phyloP scores from a whole-genome alignment of 1,139 yeast genomes.

The Suhomyces wounanorum region DNA sequence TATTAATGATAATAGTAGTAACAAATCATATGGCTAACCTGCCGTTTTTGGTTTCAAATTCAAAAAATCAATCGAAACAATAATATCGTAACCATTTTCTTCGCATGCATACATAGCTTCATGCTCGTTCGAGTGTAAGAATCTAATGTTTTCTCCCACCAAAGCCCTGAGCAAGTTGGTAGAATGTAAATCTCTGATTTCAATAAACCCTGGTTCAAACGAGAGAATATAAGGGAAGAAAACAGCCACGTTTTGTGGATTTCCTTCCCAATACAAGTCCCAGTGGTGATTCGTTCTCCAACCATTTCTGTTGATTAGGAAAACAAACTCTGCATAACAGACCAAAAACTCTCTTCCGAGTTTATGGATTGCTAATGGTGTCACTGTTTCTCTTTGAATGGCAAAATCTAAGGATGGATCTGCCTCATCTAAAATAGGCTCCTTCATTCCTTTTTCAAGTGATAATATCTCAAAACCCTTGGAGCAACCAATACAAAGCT shows the following conservation, averaged over 20 bases:
- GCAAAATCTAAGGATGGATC: constrained; percentile 96
- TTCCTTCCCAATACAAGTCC: constrained; percentile 96
- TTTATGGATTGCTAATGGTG: constrained; percentile 89
- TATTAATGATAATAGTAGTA: not conserved
- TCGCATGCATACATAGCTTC: constrained; percentile 94
- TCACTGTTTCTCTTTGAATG: constrained; percentile 74
- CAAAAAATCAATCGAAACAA: constrained; percentile 85
- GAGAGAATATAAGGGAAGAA: constrained; percentile 93
- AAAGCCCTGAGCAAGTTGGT: constrained; percentile 86
- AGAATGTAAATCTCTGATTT: constrained; percentile 86
- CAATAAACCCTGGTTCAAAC: constrained; percentile 87
- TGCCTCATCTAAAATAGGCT: constrained; percentile 86
- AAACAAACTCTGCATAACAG: constrained; percentile 89
- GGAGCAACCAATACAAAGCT: constrained; percentile 91
- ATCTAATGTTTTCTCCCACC: constrained; percentile 89
- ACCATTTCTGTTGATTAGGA: constrained; percentile 90
- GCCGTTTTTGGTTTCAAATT: constrained; percentile 41
- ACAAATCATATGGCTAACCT: constrained; percentile 6
- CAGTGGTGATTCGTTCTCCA: constrained; percentile 95
- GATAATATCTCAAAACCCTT: constrained; percentile 94
- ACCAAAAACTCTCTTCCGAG: constrained; percentile 85
- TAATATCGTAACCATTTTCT: constrained; percentile 87
- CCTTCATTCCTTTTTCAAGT: constrained; percentile 74
- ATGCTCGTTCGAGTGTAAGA: constrained; percentile 86
- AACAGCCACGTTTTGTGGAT: constrained; percentile 87